Base-by-base conservation (phyloP, 768 basidiomycete genomes). In the Leccinum longicurvipes region DNA sequence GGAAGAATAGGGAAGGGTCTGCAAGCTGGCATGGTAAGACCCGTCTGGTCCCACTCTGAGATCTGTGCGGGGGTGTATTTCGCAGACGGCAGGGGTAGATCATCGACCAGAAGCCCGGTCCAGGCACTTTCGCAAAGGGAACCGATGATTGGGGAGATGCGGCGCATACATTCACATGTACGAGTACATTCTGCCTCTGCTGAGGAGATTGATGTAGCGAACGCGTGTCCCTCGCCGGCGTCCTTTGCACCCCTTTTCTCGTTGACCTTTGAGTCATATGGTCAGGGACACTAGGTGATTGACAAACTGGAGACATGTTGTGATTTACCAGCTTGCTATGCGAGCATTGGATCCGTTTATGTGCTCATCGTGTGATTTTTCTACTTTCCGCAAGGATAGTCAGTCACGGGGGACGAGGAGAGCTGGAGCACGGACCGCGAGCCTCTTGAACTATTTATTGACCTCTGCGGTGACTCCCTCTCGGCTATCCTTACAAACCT, bases 391-490 rank as follows among this genome's bases (percentile, higher is more conserved):
- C 17, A 45, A 21, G 11, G n/a, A 55, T 44, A 12, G 41, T 14
- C 36, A 34, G n/a, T 24, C 23, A 46, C 4, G 45, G 34, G 45
- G 0, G 23, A 60, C 27, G 27, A 19, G 48, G 0, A 31, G 19
- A 42, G 44, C 8, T 39, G 56, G 42, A 9, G 54, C 50, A 28
- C 87, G 62, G 63, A 91, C 89, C 48, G 84, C 79, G 32, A 91
- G 78, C 69, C 85, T 90, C 81, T 88, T 91, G 77, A 91, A 85
- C 89, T 89, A 91, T 64, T 88, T 92, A 76, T 84, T 87, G 41
- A 90, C 83, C 59, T 91, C 89, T 28, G 74, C 69, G 59, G 82
- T 83, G 49, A 90, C 73, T 92, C 89, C 72, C 83, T 90, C 61
- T 89, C 86, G 12, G 80, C 80, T 57, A 87, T 66, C 73, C 87